Percentiles rank a stretch among this genome's conserved stretches.
Conservation (phyloP, 257 asterid genomes). For the Solanum habrochaites region DNA sequence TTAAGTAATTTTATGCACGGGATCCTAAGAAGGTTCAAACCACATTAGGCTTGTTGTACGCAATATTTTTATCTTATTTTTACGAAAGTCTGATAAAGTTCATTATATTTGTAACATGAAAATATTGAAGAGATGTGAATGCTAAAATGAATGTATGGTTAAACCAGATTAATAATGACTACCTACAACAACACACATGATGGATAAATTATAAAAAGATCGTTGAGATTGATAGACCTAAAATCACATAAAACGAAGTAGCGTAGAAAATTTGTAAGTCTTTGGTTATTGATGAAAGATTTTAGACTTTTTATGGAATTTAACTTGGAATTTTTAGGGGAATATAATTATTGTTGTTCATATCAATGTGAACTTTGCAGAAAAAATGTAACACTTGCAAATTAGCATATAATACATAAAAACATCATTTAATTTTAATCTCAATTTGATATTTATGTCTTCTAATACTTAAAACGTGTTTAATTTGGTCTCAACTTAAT, state of each 20-base stretch:
- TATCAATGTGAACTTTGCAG: not conserved
- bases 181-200: not conserved
- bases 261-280: not conserved
- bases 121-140: not conserved
- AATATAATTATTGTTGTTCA: not conserved
- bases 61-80: too few species aligned
- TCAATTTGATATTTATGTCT: not conserved
- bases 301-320: not conserved
- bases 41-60: not conserved
- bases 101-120: not conserved
- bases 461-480: not conserved
- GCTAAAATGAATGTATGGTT: not conserved
- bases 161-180: not conserved
- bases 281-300: not conserved
- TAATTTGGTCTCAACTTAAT: not conserved
- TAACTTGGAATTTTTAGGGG: not conserved
- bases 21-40: not conserved
- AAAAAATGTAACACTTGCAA: not conserved
- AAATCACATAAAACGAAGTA: not conserved
- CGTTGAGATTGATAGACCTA: not conserved
- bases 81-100: not conserved
- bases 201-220: not conserved
- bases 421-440: not conserved
- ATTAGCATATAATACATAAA: not conserved
- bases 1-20: not conserved